Conservation (phyloP, 495 filamentous ascomycete genomes). For the Choiromyces venosus region DNA sequence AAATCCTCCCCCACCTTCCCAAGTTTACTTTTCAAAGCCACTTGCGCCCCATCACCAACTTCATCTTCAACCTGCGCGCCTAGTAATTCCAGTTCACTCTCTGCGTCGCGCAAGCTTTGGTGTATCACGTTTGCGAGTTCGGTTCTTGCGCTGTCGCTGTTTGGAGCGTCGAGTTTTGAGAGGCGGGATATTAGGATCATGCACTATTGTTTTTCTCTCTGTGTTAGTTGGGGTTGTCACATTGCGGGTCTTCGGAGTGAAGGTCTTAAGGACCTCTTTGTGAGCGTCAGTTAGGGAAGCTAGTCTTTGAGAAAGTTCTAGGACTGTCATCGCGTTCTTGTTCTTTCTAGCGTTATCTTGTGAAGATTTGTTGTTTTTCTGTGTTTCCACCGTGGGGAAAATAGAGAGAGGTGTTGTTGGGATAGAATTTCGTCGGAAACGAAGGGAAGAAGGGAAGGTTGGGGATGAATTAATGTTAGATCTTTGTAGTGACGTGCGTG, state of each 20-base stretch:
- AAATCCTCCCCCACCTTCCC: conserved; percentile 62
- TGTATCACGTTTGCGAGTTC: conserved; percentile 81
- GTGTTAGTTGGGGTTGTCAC: conserved; percentile 18
- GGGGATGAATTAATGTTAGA: neutral
- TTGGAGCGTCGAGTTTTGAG: conserved; percentile 31
- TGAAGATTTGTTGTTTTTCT: neutral
- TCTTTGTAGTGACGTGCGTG: too few species aligned
- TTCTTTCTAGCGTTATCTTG: too few species aligned
- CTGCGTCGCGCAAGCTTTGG: conserved; percentile 70
- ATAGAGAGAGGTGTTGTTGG: neutral
- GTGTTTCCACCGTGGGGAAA: too few species aligned
- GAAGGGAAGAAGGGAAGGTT: too few species aligned
- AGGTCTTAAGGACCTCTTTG: conserved; percentile 30
- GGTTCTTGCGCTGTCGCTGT: conserved; percentile 44
- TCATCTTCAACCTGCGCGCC: conserved; percentile 63
- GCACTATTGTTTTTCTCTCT: conserved; percentile 21
- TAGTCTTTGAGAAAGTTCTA: conserved; percentile 37
- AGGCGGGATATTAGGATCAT: conserved; percentile 38
- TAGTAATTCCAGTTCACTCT: conserved; percentile 79
- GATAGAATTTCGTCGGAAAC: neutral
- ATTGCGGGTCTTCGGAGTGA: conserved; percentile 6
- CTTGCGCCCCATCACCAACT: conserved; percentile 52
- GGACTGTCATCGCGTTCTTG: conserved; percentile 38
- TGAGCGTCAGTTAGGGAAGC: conserved; percentile 38
- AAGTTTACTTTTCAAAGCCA: conserved; percentile 58